Conservation (phyloP, 352 stramenopile species). For the Globisporangium nodosum region DNA sequence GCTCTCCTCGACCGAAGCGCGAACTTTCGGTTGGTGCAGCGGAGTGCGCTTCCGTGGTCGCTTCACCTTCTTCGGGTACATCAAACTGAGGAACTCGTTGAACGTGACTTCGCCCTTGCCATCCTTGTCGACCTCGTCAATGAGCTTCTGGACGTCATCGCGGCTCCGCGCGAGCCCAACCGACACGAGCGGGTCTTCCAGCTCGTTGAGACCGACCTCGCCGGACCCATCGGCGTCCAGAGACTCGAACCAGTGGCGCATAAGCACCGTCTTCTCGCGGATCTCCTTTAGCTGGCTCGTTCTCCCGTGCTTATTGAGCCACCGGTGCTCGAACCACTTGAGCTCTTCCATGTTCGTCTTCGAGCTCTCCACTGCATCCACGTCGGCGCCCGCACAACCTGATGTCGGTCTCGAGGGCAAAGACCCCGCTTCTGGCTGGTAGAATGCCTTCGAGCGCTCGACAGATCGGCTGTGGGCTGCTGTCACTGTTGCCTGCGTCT, state of each 20-base stretch:
- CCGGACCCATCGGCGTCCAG: constrained; percentile 80
- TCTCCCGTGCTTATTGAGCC: constrained; percentile 72
- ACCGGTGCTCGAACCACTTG: constrained; percentile 71
- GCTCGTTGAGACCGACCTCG: constrained; percentile 74
- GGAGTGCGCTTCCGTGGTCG: constrained; percentile 20
- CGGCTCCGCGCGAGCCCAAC: constrained; percentile 70
- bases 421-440: not conserved
- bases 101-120: constrained; percentile 69
- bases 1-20: not conserved
- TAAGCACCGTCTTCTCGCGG: constrained; percentile 59
- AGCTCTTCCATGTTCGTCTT: constrained; percentile 55
- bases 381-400: not conserved
- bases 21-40: constrained; percentile 45
- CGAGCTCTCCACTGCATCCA: not conserved
- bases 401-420: not conserved
- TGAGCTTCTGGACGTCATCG: constrained; percentile 69
- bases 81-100: constrained; percentile 62
- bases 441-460: not conserved
- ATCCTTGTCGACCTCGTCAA: constrained; percentile 64
- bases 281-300: constrained; percentile 60
- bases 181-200: constrained; percentile 86
- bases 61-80: constrained; percentile 54
- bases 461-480: not conserved
- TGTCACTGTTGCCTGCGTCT: constrained; percentile 2
- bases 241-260: constrained; percentile 84